Evolutionary conservation across 2,329 filamentous ascomycete genomes (phyloP), one percentile per base, ranked within the genome.

Genomic region (Calonectria pteridis): DNA sequence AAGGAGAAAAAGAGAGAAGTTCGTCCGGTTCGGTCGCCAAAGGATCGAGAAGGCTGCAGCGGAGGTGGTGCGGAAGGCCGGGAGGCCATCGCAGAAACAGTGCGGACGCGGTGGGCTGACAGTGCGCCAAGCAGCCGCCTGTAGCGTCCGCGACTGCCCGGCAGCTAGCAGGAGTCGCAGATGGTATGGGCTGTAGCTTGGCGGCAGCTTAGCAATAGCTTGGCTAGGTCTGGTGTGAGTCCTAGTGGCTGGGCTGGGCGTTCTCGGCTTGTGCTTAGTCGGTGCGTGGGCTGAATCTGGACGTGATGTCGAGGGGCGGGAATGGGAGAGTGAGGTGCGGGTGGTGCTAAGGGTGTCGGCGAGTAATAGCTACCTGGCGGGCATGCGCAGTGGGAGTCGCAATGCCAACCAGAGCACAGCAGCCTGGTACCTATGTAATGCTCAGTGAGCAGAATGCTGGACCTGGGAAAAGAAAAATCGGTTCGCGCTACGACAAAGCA

Each of bases 41-140:
- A 78, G 72, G 65, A 72, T 71, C 73, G 63, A 75, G 71, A 67
- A 78, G 77, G 75, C 71, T 75, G 67, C 62, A 72, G 63, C 73
- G 67, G 55, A 71, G 58, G 66, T 53, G 59, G 40, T 59, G 73
- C 75, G 75, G 76, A 80, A 77, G 76, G 71, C 78, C 78, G 74
- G 75, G 76, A 80, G 76, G 76, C 73, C 78, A 80, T 80, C 77
- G 71, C 74, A 77, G 51, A 28, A 72, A 77, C 75, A 74, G 74
- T 77, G 77, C 69, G 78, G 71, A 65, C 75, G 70, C 65, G 68
- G 67, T 72, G 59, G 55, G 58, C 75, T 69, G 72, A 80, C 77
- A 73, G 75, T 75, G 62, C 72, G 75, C 72, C 72, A 77, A 78
- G 76, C 74, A 73, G 68, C 69, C 62, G 73, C 74, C 71, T 67